phyloP scores from a whole-genome alignment of 2,329 filamentous ascomycete genomes.

The Neocucurbitaria cava region DNA sequence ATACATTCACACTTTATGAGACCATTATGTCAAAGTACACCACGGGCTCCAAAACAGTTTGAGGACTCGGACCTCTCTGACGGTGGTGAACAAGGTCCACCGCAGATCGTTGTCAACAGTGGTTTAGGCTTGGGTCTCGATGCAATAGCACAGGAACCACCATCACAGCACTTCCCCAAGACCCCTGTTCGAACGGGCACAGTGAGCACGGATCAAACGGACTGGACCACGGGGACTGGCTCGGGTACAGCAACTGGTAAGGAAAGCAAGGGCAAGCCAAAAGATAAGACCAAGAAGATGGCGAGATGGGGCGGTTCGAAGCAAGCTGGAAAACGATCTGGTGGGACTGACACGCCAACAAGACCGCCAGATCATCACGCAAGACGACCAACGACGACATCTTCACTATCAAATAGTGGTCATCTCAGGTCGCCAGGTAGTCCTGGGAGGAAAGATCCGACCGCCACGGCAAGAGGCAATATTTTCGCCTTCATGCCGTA shows the following conservation, averaged over 20 bases:
- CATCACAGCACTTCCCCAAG: constrained; percentile 24
- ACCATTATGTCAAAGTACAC: constrained; percentile 61
- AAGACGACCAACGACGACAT: constrained; percentile 27
- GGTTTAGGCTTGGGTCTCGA: constrained; percentile 36
- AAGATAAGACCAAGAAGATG: constrained; percentile 42
- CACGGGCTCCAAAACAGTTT: constrained; percentile 35
- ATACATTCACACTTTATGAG: constrained; percentile 70
- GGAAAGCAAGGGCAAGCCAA: constrained; percentile 36
- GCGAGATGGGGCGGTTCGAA: constrained; percentile 38
- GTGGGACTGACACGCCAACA: constrained; percentile 41
- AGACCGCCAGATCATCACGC: constrained; percentile 29
- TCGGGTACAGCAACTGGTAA: constrained; percentile 27
- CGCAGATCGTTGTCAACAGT: constrained; percentile 37
- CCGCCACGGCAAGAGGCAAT: constrained; percentile 42
- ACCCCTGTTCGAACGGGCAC: constrained; percentile 39
- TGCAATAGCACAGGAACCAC: constrained; percentile 25
- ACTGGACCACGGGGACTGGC: constrained; percentile 36
- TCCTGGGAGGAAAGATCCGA: constrained; percentile 43
- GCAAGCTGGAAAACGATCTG: constrained; percentile 28
- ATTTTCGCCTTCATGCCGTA: constrained; percentile 67
- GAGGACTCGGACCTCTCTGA: constrained; percentile 47
- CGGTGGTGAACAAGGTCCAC: constrained; percentile 34
- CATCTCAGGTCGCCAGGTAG: constrained; percentile 45
- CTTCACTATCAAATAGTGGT: constrained; percentile 33
- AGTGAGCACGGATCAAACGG: constrained; percentile 41